Base-by-base conservation (phyloP, 73 alveolate genomes). In the Blepharisma stoltei region DNA sequence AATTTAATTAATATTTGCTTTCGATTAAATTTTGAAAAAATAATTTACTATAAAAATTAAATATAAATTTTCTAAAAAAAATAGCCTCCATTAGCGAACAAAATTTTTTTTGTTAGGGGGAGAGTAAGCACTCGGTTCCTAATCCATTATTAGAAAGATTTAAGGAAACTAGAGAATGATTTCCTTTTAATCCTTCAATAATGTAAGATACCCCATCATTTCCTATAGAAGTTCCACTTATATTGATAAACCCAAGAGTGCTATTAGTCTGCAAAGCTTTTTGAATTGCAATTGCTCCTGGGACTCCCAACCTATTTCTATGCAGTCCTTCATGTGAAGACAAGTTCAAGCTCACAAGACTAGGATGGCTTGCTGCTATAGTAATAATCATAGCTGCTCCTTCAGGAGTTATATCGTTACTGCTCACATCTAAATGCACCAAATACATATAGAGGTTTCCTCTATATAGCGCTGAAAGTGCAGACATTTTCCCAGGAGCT, bases 271-370 rank as follows among this genome's bases (percentile, higher is more conserved):
- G 46, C 14, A 60, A 38, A 38, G 23, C 46, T 60, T 25, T 60
- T 25, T 38, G 46, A 9, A 60, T 60, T 14, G 46, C 45, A 14
- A 14, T 38, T 20, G 73, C 73, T 14, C 73, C 73, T 60, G 14
- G 14, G 14, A 38, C 37, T 9, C 73, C 73, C 18, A 60, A 18
- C 18, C 73, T n/a, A 25, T 60, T 60, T 20, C 73, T n/a, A 25
- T 60, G 37, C 23, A 60, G 23, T 8, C 73, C 73, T 60, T 60
- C 23, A 38, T 60, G 73, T 18, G 73, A 60, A 25, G 73, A 60
- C 23, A 60, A 18, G 5, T 60, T 25, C 18, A 60, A 14, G 37
- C 48, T 18, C 18, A 60, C 23, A 18, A 60, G 23, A 25, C 73
- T 25, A 2, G 14, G 46, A 25, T 60, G 14, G 14, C 73, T 60